phyloP scores from a whole-genome alignment of 2,329 filamentous ascomycete genomes.

The Penicillium sp. region DNA sequence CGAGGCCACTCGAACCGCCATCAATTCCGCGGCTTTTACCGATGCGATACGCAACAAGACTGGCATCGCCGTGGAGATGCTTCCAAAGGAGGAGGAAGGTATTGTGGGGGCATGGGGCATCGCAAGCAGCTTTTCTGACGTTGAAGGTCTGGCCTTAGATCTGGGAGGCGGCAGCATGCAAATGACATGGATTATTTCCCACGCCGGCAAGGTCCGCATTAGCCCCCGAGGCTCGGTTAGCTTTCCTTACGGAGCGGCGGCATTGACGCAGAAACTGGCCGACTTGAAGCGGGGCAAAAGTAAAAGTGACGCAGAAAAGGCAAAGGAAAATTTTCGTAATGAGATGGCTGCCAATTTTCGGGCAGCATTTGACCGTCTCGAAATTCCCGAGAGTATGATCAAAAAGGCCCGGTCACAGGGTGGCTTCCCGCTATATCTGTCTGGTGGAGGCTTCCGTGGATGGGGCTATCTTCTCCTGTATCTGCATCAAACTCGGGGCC shows the following conservation, averaged over 20 bases:
- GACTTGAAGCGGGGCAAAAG: slow-evolving; percentile 41
- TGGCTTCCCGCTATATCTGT: slow-evolving; percentile 73
- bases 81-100: slow-evolving; percentile 79
- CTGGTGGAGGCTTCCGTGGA: slow-evolving; percentile 82
- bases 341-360: slow-evolving; percentile 58
- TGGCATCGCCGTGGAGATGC: slow-evolving; percentile 66
- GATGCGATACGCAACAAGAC: slow-evolving; percentile 61
- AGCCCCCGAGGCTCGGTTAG: slow-evolving; percentile 60
- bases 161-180: slow-evolving; percentile 71
- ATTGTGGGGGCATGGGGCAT: slow-evolving; percentile 79
- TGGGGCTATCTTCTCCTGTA: slow-evolving; percentile 87
- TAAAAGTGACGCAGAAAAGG: slow-evolving; percentile 44
- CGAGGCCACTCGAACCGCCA: slow-evolving; percentile 77
- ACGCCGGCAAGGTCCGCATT: slow-evolving; percentile 51
- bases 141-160: slow-evolving; percentile 78
- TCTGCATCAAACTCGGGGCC: slow-evolving; percentile 60
- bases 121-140: slow-evolving; percentile 67
- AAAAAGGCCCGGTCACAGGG: slow-evolving; percentile 45
- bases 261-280: slow-evolving; percentile 57
- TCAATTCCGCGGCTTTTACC: slow-evolving; percentile 70
- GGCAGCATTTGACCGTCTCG: slow-evolving; percentile 58
- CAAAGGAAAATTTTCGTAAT: slow-evolving; percentile 35
- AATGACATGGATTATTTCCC: slow-evolving; percentile 63
- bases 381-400: slow-evolving; percentile 56
- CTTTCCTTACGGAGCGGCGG: slow-evolving; percentile 68